phyloP scores from a whole-genome alignment of 139 green algal genomes.

The Picochlorum sp. region DNA sequence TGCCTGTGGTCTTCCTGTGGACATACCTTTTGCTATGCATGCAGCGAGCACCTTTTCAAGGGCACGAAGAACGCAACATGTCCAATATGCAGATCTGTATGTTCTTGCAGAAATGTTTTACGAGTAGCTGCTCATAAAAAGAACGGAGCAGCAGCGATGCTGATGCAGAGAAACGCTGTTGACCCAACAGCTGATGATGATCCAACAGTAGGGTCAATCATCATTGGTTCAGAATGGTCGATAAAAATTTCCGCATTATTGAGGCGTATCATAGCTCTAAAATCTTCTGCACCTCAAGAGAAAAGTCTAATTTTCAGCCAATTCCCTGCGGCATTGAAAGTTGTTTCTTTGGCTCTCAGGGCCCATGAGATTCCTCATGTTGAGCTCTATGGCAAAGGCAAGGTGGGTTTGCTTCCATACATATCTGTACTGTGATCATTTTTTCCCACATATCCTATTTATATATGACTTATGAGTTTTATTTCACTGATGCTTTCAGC shows the following conservation, averaged over 20 bases:
- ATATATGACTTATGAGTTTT: not conserved
- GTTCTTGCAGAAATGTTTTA: not conserved
- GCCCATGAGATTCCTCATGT: not conserved
- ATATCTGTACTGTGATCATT: too few relatives aligned
- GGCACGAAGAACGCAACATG: not conserved
- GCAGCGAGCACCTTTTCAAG: constrained; percentile 11
- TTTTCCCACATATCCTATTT: too few relatives aligned
- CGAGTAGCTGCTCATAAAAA: not conserved
- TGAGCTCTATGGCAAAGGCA: not conserved
- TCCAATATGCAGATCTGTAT: not conserved
- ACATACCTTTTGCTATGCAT: constrained; percentile 43
- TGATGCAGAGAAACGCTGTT: too few relatives aligned
- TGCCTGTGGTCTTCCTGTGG: constrained; percentile 28
- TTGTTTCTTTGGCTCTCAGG: not conserved
- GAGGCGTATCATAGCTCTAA: not conserved
- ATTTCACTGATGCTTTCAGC: not conserved
- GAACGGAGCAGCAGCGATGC: too few relatives aligned
- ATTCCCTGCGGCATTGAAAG: not conserved
- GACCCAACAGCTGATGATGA: not conserved
- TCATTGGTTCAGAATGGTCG: not conserved
- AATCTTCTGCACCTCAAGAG: not conserved
- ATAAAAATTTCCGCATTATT: not conserved
- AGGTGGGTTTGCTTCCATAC: too few relatives aligned
- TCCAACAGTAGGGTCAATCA: not conserved
- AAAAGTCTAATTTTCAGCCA: not conserved